phyloP scores from a whole-genome alignment of 2,329 filamentous ascomycete genomes.

The Emergomyces pasteurianus region DNA sequence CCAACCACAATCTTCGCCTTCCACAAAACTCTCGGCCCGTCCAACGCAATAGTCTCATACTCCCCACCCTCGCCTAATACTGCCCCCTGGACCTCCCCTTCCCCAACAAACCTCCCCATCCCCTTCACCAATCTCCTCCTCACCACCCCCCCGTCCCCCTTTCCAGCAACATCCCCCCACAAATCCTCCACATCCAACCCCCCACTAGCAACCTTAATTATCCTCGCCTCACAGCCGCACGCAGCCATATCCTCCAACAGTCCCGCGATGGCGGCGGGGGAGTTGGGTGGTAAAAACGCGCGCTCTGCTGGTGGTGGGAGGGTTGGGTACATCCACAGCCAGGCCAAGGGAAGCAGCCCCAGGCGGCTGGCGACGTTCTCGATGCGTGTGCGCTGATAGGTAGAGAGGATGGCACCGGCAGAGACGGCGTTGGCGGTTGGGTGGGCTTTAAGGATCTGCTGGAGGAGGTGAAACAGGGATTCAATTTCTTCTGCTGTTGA shows the following conservation, averaged over 20 bases:
- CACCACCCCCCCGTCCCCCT: conserved; percentile 48
- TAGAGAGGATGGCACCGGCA: conserved; percentile 84
- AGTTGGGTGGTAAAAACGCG: conserved; percentile 5
- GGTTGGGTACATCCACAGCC: conserved; percentile 80
- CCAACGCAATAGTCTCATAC: conserved; percentile 83
- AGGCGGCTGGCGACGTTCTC: conserved; percentile 81
- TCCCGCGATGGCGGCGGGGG: conserved; percentile 20
- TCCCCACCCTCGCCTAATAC: conserved; percentile 88
- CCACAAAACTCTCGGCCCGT: conserved; percentile 65
- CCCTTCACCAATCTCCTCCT: conserved; percentile 38
- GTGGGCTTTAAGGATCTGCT: conserved; percentile 52
- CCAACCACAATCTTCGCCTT: conserved; percentile 55
- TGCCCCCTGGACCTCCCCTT: conserved; percentile 47
- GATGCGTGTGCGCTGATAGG: conserved; percentile 91
- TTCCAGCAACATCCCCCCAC: conserved; percentile 62
- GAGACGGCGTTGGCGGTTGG: conserved; percentile 77
- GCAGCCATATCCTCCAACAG: conserved; percentile 72
- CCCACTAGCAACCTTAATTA: conserved; percentile 89
- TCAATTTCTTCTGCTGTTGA: conserved; percentile 68
- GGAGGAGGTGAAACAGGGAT: conserved; percentile 66
- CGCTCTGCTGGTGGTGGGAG: conserved; percentile 43
- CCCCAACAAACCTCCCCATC: conserved; percentile 48
- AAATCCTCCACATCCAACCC: conserved; percentile 71
- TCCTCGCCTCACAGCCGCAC: conserved; percentile 69
- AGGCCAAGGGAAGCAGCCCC: conserved; percentile 71